A percentile compares a stretch with the other conserved stretches of the same genome.
phyloP scores from a whole-genome alignment of 1,284 basidiomycete genomes.

The Puccinia novopanici region DNA sequence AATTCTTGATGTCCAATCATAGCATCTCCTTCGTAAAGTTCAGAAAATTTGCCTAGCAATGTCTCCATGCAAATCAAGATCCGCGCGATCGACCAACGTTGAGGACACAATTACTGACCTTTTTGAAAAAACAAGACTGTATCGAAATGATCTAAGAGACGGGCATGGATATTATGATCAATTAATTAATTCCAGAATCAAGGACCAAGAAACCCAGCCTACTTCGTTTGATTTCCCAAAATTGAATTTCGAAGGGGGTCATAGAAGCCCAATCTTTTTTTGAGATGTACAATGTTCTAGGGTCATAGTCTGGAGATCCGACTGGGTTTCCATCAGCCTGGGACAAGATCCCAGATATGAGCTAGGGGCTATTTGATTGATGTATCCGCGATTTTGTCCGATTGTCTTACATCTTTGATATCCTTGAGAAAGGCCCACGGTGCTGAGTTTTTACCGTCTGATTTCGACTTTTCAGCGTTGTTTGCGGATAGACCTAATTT shows the following conservation, averaged over 20 bases:
- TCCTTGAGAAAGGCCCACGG: constrained; percentile 48
- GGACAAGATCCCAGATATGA: neutral
- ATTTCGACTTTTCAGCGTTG: constrained; percentile 23
- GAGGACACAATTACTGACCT: constrained; percentile 1
- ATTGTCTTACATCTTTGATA: constrained; percentile 41
- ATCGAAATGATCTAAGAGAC: constrained; percentile 40
- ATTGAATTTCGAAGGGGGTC: constrained; percentile 51
- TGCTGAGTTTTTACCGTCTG: neutral
- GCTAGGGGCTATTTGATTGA: neutral
- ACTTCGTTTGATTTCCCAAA: constrained; percentile 51
- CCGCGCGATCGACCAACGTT: neutral
- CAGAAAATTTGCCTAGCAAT: constrained; percentile 40
- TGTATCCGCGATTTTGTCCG: neutral
- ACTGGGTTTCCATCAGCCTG: constrained; percentile 82
- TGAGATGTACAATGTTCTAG: constrained; percentile 82
- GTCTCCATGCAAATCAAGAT: neutral
- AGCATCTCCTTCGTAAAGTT: constrained; percentile 59
- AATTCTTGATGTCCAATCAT: constrained; percentile 60
- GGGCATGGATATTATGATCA: constrained; percentile 47
- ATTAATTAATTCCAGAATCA: neutral
- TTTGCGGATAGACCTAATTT: constrained; percentile 9
- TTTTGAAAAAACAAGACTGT: constrained; percentile 48
- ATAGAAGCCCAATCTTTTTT: constrained; percentile 76
- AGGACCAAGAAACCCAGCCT: neutral
- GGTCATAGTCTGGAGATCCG: constrained; percentile 85